Base-by-base conservation (phyloP, 1,284 basidiomycete species). In the Lentinus polychrous region DNA sequence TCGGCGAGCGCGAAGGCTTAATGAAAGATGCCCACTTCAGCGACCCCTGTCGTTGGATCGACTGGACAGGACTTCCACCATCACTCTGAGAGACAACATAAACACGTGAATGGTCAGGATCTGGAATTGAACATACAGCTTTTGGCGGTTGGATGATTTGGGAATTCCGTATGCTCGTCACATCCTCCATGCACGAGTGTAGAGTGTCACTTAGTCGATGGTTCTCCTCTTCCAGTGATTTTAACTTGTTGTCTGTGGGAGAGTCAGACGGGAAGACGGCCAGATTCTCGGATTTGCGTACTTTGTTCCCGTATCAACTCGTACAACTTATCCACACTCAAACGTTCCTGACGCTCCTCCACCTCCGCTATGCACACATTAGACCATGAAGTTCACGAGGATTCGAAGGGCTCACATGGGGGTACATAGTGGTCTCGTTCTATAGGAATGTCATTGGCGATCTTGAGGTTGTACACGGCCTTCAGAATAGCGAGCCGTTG, bases 401-500 rank as follows among this genome's bases (percentile, higher is more conserved):
- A 48, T 49, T 18, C 46, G 49, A 47, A 47, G 33, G 45, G 70
- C 89, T 61, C 63, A 93, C 93, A 94, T 56, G 90, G 91, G 18
- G 94, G 94, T 22, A 92, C 77, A 68, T 94, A 97, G 58, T 92
- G 81, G 54, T 91, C 89, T 35, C 86, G 74, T 49, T 90, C 89
- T 54, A 96, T 81, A 40, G 89, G 83, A 45, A 97, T 74, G 55
- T 84, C 83, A 59, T 94, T 79, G 1, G 81, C 81, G 45, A 92
- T 69, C 67, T 97, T 97, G 56, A 91, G 72, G 52, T 84, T 81
- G 70, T 94, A 96, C 50, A 96, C 83, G 43, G 87, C 83, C 65
- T 92, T 92, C 59, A 97, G 79, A 53, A 97, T 91, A 31, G 86
- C 75, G 18, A 97, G 70, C 42, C 94, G 75, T 67, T 95, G 92